These are phyloP conservation scores for Serpula lacrymans DNA, from an alignment of 768 basidiomycete genomes.

Conservation along the genomic window DNA sequence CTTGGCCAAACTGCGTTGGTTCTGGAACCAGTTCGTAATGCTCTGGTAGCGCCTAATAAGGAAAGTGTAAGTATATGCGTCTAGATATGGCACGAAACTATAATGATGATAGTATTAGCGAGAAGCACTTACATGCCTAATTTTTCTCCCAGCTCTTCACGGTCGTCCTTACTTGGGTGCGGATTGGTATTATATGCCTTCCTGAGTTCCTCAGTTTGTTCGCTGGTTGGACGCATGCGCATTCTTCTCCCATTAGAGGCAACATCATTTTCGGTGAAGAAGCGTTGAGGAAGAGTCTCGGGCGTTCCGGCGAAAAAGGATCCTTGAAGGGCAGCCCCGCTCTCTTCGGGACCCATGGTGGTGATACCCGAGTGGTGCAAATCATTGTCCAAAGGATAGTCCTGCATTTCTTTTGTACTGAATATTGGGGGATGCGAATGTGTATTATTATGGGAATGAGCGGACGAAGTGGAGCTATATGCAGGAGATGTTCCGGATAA, in stretches of 20 bases:
- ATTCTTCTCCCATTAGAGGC: constrained; percentile 20
- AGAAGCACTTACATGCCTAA: constrained; percentile 68
- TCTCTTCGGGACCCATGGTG: too few relatives aligned
- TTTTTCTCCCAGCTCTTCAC: constrained; percentile 59
- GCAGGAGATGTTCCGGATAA: too few relatives aligned
- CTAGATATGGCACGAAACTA: not conserved
- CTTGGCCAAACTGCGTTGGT: constrained; percentile 75
- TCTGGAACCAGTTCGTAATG: constrained; percentile 86
- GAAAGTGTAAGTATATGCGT: constrained; percentile 7
- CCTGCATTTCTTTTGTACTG: too few relatives aligned
- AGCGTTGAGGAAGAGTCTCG: constrained; percentile 34
- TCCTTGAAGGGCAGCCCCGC: constrained; percentile 22
- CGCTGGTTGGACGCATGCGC: constrained; percentile 59
- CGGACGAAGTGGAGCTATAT: too few relatives aligned
- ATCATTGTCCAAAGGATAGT: too few relatives aligned
- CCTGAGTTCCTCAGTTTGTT: constrained; percentile 68
- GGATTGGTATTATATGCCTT: constrained; percentile 60
- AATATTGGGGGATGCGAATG: too few relatives aligned
- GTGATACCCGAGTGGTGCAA: too few relatives aligned
- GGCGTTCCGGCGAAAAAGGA: constrained; percentile 31
- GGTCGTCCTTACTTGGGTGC: constrained; percentile 66
- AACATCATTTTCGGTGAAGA: constrained; percentile 47
- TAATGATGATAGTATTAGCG: constrained; percentile 9
- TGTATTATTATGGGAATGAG: too few relatives aligned
- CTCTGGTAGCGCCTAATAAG: constrained; percentile 69